A percentile compares a stretch with the other conserved stretches of the same genome.
These are phyloP conservation scores for Porcisia deanei DNA, from an alignment of 208 protist genomes.

Conservation along the genomic window DNA sequence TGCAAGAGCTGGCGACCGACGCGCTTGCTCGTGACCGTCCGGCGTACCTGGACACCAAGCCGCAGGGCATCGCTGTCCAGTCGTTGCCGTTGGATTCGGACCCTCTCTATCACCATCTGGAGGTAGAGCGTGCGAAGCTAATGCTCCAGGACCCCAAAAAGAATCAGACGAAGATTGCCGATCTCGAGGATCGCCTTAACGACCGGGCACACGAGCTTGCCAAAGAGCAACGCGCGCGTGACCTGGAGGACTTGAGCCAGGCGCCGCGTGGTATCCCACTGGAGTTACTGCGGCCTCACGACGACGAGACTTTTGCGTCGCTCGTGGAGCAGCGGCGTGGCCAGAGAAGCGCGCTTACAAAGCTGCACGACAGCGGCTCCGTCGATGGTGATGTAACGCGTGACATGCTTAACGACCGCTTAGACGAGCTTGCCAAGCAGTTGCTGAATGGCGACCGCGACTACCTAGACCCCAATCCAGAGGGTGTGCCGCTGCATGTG, in stretches of 20 bases:
- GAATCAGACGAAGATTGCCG: constrained; percentile 59
- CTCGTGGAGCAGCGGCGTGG: constrained; percentile 47
- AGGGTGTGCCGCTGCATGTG: constrained; percentile 61
- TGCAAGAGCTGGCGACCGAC: constrained; percentile 62
- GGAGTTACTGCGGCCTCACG: constrained; percentile 56
- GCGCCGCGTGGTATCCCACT: constrained; percentile 66
- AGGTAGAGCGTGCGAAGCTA: constrained; percentile 78
- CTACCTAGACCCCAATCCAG: constrained; percentile 63
- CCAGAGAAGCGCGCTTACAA: constrained; percentile 21
- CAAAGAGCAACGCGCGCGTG: constrained; percentile 49
- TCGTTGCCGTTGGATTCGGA: constrained; percentile 62
- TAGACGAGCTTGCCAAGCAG: constrained; percentile 63
- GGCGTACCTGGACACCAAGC: constrained; percentile 55
- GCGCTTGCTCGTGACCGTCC: constrained; percentile 48
- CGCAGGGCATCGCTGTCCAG: constrained; percentile 57
- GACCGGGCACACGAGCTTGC: constrained; percentile 79
- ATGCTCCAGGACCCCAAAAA: constrained; percentile 56
- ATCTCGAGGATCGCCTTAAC: constrained; percentile 75
- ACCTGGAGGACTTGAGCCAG: constrained; percentile 46
- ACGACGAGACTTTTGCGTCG: constrained; percentile 55
- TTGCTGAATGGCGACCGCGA: constrained; percentile 52
- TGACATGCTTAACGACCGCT: constrained; percentile 53
- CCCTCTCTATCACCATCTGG: constrained; percentile 60
- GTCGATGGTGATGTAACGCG: constrained; percentile 19
- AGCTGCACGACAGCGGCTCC: constrained; percentile 30